Conservation (phyloP, 805 yeast genomes). For the Ogataea minuta region DNA sequence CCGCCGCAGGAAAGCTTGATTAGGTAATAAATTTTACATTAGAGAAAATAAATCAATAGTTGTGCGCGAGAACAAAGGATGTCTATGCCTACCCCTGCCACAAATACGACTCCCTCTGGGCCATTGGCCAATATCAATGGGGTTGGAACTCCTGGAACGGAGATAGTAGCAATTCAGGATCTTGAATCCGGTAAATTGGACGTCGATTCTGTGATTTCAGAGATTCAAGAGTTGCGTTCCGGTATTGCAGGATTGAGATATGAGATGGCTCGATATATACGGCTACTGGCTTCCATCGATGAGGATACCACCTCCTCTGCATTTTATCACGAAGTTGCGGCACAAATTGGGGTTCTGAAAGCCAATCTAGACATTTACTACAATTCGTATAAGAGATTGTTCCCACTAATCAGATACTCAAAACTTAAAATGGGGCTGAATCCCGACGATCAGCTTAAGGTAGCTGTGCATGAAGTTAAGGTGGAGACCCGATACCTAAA, state of each 20-base stretch:
- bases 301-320: conserved; percentile 44
- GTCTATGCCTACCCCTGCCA: conserved; percentile 21
- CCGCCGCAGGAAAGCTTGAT: conserved; percentile 10
- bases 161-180: conserved; percentile 37
- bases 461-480: conserved; percentile 25
- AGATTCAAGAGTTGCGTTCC: conserved; percentile 35
- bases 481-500: conserved; percentile 20
- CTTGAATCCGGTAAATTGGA: conserved; percentile 40
- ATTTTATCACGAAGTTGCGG: conserved; percentile 36
- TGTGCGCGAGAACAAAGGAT: conserved; percentile 5
- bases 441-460: conserved; percentile 43
- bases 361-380: conserved; percentile 42
- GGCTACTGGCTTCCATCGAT: conserved; percentile 41
- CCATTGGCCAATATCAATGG: conserved; percentile 6
- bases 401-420: conserved; percentile 50
- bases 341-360: conserved; percentile 37
- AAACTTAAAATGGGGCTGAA: conserved; percentile 50
- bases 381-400: conserved; percentile 41
- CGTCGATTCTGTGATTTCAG: conserved; percentile 35
- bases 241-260: conserved; percentile 36
- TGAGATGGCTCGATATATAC: conserved; percentile 38
- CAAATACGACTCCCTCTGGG: conserved; percentile 19
- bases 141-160: conserved; percentile 12
- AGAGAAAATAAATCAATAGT: too few relatives aligned
- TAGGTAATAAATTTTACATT: background rate